phyloP scores from a whole-genome alignment of 306 rosid species.

The Crataegus laevigata region DNA sequence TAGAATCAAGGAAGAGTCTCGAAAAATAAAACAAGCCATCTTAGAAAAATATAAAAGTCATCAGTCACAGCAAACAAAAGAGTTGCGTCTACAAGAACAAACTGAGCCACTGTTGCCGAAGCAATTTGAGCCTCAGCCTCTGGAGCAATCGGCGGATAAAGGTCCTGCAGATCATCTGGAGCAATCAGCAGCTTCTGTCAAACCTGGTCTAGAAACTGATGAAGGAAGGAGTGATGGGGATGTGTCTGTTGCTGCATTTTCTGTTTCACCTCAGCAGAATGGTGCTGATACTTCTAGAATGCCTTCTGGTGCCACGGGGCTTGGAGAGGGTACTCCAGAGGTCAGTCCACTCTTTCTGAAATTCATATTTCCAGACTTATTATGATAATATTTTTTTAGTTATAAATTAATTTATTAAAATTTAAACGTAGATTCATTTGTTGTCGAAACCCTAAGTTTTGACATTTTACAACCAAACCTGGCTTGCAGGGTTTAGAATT shows the following conservation, averaged over 20 bases:
- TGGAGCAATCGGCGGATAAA: slow-evolving; percentile 19
- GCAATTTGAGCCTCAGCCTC: slow-evolving; percentile 26
- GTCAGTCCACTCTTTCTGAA: slow-evolving; percentile 25
- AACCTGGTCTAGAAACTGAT: slow-evolving; percentile 30
- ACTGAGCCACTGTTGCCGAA: slow-evolving; percentile 20
- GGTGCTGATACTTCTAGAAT: slow-evolving; percentile 39
- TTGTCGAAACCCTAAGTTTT: background rate
- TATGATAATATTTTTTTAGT: background rate
- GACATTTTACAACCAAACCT: background rate
- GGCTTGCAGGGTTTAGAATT: background rate
- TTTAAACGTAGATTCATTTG: background rate
- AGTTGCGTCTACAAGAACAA: background rate
- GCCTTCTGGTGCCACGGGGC: slow-evolving; percentile 40
- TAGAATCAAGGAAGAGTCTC: slow-evolving; percentile 93
- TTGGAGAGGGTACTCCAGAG: slow-evolving; percentile 93
- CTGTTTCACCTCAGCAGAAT: slow-evolving; percentile 60
- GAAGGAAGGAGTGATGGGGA: slow-evolving; percentile 33
- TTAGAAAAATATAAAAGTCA: slow-evolving; percentile 75
- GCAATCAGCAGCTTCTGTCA: slow-evolving; percentile 18
- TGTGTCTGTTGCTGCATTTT: slow-evolving; percentile 36
- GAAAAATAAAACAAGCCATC: slow-evolving; percentile 80
- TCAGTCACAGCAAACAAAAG: slow-evolving; percentile 37
- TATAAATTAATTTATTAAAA: no score
- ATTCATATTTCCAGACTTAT: background rate
- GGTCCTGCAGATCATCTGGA: slow-evolving; percentile 28